phyloP scores from a whole-genome alignment of 139 green algal species.

The Chlamydomonas eustigma region DNA sequence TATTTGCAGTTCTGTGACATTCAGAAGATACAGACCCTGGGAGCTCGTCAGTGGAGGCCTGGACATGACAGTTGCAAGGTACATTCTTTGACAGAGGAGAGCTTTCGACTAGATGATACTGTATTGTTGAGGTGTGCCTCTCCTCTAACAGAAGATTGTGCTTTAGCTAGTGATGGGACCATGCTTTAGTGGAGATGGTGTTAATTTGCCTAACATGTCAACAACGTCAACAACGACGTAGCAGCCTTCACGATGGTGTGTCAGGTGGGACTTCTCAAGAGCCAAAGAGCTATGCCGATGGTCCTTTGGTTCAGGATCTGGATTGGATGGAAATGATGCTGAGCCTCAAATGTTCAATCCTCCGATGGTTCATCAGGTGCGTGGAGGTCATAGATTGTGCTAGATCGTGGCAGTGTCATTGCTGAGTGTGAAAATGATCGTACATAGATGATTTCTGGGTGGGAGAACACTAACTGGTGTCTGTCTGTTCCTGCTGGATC shows the following conservation, averaged over 20 bases:
- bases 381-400: too few relatives aligned
- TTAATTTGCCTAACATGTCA: too few relatives aligned
- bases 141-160: too few relatives aligned
- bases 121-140: too few relatives aligned
- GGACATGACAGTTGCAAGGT: constrained; percentile 53
- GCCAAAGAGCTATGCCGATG: constrained; percentile 30
- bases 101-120: constrained; percentile 3
- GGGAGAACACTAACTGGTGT: too few relatives aligned
- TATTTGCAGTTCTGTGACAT: constrained; percentile 48
- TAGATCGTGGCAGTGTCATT: too few relatives aligned
- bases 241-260: not conserved
- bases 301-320: constrained; percentile 18
- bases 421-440: too few relatives aligned
- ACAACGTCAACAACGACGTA: not conserved
- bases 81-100: constrained; percentile 30
- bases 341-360: constrained; percentile 60
- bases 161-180: too few relatives aligned
- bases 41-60: constrained; percentile 61
- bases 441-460: too few relatives aligned
- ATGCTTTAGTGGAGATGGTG: too few relatives aligned
- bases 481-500: too few relatives aligned
- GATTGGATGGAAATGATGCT: not conserved
- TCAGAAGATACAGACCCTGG: constrained; percentile 49
- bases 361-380: constrained; percentile 53
- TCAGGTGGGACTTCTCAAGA: constrained; percentile 42